Percentiles rank a stretch among this genome's conserved stretches.
phyloP scores from a whole-genome alignment of 2,329 filamentous ascomycete species.

The Colletotrichum caudatum region DNA sequence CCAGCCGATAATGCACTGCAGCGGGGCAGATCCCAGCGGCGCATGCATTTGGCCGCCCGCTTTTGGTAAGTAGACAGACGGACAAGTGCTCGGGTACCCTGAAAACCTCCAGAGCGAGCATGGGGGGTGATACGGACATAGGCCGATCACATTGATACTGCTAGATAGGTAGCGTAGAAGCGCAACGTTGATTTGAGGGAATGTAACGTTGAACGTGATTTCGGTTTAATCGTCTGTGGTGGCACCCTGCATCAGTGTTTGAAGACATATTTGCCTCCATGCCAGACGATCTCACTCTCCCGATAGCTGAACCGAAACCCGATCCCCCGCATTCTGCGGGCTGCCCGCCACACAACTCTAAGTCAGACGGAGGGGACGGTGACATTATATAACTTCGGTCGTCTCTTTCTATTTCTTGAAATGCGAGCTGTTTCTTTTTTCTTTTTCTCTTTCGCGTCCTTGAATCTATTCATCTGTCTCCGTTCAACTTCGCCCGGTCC shows the following conservation, averaged over 20 bases:
- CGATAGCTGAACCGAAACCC: slow-evolving; percentile 37
- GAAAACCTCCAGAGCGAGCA: background rate
- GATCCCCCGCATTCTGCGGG: slow-evolving; percentile 24
- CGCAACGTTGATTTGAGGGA: slow-evolving; percentile 29
- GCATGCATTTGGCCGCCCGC: slow-evolving; percentile 36
- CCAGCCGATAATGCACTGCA: slow-evolving; percentile 28
- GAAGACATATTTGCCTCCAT: background rate
- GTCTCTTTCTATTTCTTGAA: background rate
- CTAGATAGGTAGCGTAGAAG: slow-evolving; percentile 14
- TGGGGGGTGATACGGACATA: slow-evolving; percentile 33
- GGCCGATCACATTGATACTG: slow-evolving; percentile 26
- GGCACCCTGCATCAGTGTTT: slow-evolving; percentile 13
- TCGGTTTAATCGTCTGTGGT: slow-evolving; percentile 1
- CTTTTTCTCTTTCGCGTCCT: too few species aligned
- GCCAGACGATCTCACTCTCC: slow-evolving; percentile 22
- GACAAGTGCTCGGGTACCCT: background rate
- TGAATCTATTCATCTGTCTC: background rate
- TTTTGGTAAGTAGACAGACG: slow-evolving; percentile 27
- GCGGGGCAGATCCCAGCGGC: slow-evolving; percentile 25
- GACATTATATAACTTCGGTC: slow-evolving; percentile 29
- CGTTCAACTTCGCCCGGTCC: background rate
- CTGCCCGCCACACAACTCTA: slow-evolving; percentile 33
- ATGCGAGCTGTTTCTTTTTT: background rate
- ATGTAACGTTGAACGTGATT: slow-evolving; percentile 32
- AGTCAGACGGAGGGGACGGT: background rate